phyloP scores from a whole-genome alignment of 192 early-diverging fungal species.

The Chytriomyces hyalinus region DNA sequence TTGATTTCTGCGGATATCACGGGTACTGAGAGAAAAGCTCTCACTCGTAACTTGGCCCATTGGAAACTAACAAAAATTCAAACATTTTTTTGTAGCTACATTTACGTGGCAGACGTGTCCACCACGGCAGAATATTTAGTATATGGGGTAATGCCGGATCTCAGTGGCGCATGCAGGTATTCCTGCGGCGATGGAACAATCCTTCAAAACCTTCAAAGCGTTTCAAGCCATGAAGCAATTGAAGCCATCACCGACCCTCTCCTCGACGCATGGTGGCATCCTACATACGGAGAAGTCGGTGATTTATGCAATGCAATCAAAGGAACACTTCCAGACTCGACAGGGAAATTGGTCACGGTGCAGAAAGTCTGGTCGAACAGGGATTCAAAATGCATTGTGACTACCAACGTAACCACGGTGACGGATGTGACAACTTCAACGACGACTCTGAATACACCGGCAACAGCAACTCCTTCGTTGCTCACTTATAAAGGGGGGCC shows the following conservation, averaged over 20 bases:
- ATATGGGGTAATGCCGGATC: background rate
- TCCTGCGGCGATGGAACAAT: background rate
- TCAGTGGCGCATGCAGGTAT: background rate
- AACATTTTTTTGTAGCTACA: no score
- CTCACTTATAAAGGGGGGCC: background rate
- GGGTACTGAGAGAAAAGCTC: background rate
- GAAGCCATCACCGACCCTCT: background rate
- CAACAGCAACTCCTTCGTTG: background rate
- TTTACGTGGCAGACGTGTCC: background rate
- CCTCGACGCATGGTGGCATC: background rate
- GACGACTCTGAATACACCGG: background rate
- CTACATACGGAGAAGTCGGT: background rate
- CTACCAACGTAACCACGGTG: background rate
- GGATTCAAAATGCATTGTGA: background rate
- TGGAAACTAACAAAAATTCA: no score
- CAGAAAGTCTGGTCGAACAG: background rate
- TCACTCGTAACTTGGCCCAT: no score
- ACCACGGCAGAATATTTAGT: background rate
- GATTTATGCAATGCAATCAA: background rate
- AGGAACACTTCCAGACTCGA: background rate
- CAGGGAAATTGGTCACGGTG: background rate
- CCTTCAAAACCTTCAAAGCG: background rate
- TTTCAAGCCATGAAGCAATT: background rate
- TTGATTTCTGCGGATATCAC: slow-evolving; percentile 10
- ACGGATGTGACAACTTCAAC: background rate